Evolutionary conservation across 805 yeast species (phyloP), one percentile per base, ranked within the genome.

Genomic region (Scheffersomyces coipomensis): DNA sequence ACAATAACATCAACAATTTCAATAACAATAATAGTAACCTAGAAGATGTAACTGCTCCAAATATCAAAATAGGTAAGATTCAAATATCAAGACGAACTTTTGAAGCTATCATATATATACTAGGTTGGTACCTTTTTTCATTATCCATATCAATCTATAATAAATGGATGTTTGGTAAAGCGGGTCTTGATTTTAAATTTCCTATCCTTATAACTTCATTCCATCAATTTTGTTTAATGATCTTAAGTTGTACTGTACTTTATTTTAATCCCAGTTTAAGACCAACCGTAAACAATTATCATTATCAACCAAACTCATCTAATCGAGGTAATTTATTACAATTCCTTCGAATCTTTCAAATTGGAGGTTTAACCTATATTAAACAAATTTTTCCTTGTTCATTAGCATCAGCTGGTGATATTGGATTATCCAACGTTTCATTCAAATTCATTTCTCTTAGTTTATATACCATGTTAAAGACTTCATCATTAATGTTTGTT

Each of bases 91-190:
- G 18, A 24, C 12, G 19, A 34, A 29, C 41, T 6, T 9, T 46
- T 11, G 56, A 60, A 40, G 58, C 68, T 5, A 34, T 45, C 4
- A 29, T 56, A 12, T 70, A 64, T 47, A 69, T 68, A 26, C 40
- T 57, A 6, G 85, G 86, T 4, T 86, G 93, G 95, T 86, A 84
- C 49, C 42, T 73, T 13, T 83, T 83, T 43, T 82, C 90, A 5
- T 66, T 85, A 40, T 64, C 85, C 13, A 78, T 86, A 15, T 82
- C 90, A 7, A 61, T 87, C 22, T 93, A 91, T 66, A 93, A 93
- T 70, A 90, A 90, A 66, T 89, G 97, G 97, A 91, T 91, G 97
- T 93, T 91, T 66, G 90, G 91, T 29, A 72, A 76, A 8, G 30
- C 17, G 9, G 85, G 88, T 15, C 68, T 90, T 40, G 79, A 86